Evolutionary conservation across 768 basidiomycete species (phyloP).

Genomic region (Rhizopogon vinicolor): DNA sequence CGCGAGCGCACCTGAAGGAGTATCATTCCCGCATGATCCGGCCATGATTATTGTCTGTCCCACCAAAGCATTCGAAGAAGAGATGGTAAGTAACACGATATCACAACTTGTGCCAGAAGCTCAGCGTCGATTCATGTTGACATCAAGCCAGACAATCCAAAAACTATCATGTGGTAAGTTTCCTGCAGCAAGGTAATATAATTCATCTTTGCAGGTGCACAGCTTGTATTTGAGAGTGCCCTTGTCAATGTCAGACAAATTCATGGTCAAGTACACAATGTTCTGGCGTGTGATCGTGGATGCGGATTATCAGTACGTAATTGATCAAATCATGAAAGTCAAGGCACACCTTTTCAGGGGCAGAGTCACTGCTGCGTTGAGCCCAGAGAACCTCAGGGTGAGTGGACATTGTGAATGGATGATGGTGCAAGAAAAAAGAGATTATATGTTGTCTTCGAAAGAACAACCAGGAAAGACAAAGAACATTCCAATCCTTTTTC

Average conservation of each 20-base stretch:
- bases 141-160: background rate
- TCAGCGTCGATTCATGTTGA: no score
- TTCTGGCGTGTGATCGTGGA: slow-evolving; percentile 52
- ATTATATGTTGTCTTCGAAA: slow-evolving; percentile 10
- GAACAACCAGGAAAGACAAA: slow-evolving; percentile 28
- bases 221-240: slow-evolving; percentile 56
- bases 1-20: no score
- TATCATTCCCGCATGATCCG: no score
- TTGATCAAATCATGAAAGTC: background rate
- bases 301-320: background rate
- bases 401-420: slow-evolving; percentile 29
- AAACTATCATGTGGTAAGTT: slow-evolving; percentile 52
- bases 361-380: slow-evolving; percentile 73
- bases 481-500: slow-evolving; percentile 13
- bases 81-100: no score
- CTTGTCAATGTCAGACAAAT: slow-evolving; percentile 69
- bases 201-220: no score
- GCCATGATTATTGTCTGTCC: no score
- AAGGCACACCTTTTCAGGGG: slow-evolving; percentile 60
- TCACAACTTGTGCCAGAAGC: no score
- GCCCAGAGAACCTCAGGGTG: slow-evolving; percentile 96
- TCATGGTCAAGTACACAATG: slow-evolving; percentile 79
- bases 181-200: slow-evolving; percentile 2
- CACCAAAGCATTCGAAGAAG: no score
- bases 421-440: slow-evolving; percentile 6